phyloP scores from a whole-genome alignment of 768 basidiomycete genomes.

The Phaeotremella skinneri region DNA sequence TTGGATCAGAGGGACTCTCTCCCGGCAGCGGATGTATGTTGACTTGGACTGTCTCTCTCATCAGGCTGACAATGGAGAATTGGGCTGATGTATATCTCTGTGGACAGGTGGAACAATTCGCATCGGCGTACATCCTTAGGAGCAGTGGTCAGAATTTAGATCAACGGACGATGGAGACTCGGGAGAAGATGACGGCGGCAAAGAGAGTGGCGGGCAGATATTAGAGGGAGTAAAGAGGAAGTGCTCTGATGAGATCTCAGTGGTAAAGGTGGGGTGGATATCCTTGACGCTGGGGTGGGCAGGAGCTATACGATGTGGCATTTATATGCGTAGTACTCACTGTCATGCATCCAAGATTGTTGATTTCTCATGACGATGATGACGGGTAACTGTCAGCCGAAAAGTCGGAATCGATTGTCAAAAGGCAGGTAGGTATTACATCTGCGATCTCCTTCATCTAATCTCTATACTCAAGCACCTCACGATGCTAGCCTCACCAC shows the following conservation, averaged over 20 bases:
- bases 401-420: background rate
- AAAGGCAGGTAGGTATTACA: too few species aligned
- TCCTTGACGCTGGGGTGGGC: too few species aligned
- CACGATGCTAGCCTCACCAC: too few species aligned
- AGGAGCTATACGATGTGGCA: too few species aligned
- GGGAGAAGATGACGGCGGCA: slow-evolving; percentile 11
- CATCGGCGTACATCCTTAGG: slow-evolving; percentile 30
- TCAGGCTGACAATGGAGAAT: background rate
- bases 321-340: too few species aligned
- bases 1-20: slow-evolving; percentile 38
- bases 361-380: too few species aligned
- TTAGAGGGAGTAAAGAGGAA: background rate
- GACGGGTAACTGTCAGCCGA: background rate
- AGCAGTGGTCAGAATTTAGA: slow-evolving; percentile 12
- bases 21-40: slow-evolving; percentile 48
- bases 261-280: too few species aligned
- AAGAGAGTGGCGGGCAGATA: slow-evolving; percentile 19
- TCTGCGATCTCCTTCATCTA: too few species aligned
- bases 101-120: slow-evolving; percentile 37
- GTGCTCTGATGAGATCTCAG: too few species aligned
- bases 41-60: background rate
- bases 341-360: too few species aligned
- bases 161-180: slow-evolving; percentile 8
- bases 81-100: background rate
- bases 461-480: too few species aligned